Conservation (phyloP, 805 yeast species). For the Yarrowia divulgata region DNA sequence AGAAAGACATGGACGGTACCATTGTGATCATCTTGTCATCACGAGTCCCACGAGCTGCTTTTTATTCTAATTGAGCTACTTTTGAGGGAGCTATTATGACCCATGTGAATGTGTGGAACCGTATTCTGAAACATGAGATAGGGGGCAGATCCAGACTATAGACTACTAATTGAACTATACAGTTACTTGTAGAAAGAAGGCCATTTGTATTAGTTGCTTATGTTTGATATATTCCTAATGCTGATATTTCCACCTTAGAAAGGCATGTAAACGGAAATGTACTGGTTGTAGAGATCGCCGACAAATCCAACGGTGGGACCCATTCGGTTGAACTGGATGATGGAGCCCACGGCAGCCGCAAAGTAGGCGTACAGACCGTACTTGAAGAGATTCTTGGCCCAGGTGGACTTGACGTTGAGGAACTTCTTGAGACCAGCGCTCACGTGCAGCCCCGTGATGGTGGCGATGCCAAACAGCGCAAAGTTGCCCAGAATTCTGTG, state of each 20-base stretch:
- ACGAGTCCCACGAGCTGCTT: no score
- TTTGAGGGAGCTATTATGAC: no score
- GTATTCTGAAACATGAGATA: no score
- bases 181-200: no score
- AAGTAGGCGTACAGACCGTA: slow-evolving; percentile 18
- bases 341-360: background rate
- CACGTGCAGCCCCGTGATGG: slow-evolving; percentile 31
- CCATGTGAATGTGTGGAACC: no score
- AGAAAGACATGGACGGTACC: no score
- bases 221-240: background rate
- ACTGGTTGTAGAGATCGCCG: slow-evolving; percentile 33
- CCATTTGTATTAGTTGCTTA: no score
- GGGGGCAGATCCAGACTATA: no score
- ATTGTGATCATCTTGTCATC: no score
- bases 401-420: slow-evolving; percentile 8
- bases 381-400: slow-evolving; percentile 22
- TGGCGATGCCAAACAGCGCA: slow-evolving; percentile 11
- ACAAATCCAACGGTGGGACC: slow-evolving; percentile 26
- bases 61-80: no score
- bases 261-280: slow-evolving; percentile 33
- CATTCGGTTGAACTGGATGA: slow-evolving; percentile 2
- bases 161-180: no score
- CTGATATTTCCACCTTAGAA: background rate
- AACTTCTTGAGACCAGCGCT: slow-evolving; percentile 29
- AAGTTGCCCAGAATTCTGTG: slow-evolving; percentile 44